Percentiles rank a stretch among this genome's conserved stretches.
phyloP scores from a whole-genome alignment of 1,139 yeast species.

The Debaryomycetaceae sp. region DNA sequence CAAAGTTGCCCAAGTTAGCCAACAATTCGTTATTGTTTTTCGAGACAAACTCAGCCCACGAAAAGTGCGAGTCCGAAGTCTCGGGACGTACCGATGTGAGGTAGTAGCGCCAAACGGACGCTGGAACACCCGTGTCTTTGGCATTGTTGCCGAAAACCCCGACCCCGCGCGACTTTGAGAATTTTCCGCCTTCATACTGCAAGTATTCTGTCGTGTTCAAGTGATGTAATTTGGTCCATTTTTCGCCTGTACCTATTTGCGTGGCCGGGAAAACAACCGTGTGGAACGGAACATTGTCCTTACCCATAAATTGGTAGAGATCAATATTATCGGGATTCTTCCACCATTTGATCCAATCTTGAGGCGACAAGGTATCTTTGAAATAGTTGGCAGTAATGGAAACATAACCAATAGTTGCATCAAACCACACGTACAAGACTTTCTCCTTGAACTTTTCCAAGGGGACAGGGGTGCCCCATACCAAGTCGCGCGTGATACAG shows the following conservation, averaged over 20 bases:
- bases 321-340: constrained; percentile 74
- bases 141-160: constrained; percentile 99
- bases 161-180: constrained; percentile 90
- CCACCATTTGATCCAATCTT: constrained; percentile 84
- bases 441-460: constrained; percentile 70
- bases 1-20: constrained; percentile 95
- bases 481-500: constrained; percentile 92
- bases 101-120: constrained; percentile 97
- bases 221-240: constrained; percentile 89
- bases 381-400: constrained; percentile 94
- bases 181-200: constrained; percentile 96
- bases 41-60: constrained; percentile 93
- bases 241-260: constrained; percentile 75
- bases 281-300: constrained; percentile 97
- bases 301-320: constrained; percentile 96
- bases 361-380: constrained; percentile 23
- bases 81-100: constrained; percentile 91
- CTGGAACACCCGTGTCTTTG: constrained; percentile 77
- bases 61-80: constrained; percentile 88
- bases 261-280: constrained; percentile 95
- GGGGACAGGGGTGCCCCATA: constrained; percentile 99
- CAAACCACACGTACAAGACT: constrained; percentile 97
- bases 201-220: constrained; percentile 90
- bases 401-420: constrained; percentile 93
- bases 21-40: constrained; percentile 87